Evolutionary conservation across 495 filamentous ascomycete species (phyloP).

Genomic region (Podospora australis): DNA sequence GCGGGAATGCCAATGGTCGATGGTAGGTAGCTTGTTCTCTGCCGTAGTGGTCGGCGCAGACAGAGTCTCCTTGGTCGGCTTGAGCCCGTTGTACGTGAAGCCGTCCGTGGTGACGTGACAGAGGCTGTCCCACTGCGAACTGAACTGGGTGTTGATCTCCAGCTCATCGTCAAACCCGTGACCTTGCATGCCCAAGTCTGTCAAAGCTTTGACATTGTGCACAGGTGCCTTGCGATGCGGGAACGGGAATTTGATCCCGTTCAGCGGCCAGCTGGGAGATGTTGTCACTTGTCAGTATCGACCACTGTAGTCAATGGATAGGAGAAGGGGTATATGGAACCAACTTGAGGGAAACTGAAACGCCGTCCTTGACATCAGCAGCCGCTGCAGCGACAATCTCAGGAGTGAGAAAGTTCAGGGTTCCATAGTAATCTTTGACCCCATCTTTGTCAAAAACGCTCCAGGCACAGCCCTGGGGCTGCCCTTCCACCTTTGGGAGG

Average conservation of each 20-base stretch:
- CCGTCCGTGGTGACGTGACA: conserved; percentile 43
- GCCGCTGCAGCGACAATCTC: conserved; percentile 46
- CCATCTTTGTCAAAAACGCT: conserved; percentile 58
- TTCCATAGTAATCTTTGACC: conserved; percentile 53
- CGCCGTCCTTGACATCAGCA: conserved; percentile 46
- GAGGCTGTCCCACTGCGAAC: conserved; percentile 76
- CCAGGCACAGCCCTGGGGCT: conserved; percentile 61
- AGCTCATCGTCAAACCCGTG: conserved; percentile 48
- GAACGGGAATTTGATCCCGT: conserved; percentile 41
- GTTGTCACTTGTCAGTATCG: no score
- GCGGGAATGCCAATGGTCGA: conserved; percentile 36
- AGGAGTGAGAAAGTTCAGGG: conserved; percentile 53
- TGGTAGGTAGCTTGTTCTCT: conserved; percentile 28
- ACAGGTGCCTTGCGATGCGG: conserved; percentile 47
- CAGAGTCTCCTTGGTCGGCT: conserved; percentile 26
- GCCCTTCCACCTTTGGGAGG: conserved; percentile 51
- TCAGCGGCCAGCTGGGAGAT: conserved; percentile 34
- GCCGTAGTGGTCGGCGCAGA: conserved; percentile 16
- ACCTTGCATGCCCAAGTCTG: conserved; percentile 27
- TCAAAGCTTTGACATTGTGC: conserved; percentile 45
- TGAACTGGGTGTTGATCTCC: conserved; percentile 67
- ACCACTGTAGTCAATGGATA: no score
- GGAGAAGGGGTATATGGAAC: not conserved
- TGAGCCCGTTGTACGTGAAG: conserved; percentile 49
- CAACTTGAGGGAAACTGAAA: conserved; percentile 56